phyloP scores from a whole-genome alignment of 768 basidiomycete genomes.

The Rhizopogon vesiculosus region DNA sequence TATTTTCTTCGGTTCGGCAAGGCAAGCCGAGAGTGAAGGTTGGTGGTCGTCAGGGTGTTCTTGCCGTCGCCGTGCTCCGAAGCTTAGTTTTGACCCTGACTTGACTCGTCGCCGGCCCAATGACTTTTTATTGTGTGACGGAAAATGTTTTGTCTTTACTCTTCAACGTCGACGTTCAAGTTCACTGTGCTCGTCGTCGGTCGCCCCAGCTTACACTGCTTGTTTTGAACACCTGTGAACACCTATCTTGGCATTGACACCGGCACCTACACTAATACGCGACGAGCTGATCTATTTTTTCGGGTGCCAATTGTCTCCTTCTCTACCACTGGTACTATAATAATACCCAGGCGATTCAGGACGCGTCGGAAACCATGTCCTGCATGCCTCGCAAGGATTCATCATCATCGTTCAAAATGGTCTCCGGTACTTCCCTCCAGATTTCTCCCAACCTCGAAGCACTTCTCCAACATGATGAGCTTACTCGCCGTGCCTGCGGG shows the following conservation, averaged over 20 bases:
- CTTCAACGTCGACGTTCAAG: too few relatives aligned
- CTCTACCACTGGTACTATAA: too few relatives aligned
- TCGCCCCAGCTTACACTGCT: too few relatives aligned
- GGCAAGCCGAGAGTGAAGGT: background rate
- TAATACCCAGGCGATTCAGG: too few relatives aligned
- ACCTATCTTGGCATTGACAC: too few relatives aligned
- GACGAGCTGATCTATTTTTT: too few relatives aligned
- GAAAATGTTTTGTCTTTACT: too few relatives aligned
- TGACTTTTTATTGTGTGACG: background rate
- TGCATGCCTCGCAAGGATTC: background rate
- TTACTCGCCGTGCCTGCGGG: constrained; percentile 28
- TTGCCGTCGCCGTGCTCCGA: background rate
- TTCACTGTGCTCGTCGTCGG: too few relatives aligned
- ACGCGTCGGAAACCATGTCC: background rate
- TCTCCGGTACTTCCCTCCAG: constrained; percentile 27
- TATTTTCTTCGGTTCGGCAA: background rate
- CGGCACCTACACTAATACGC: too few relatives aligned
- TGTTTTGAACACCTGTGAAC: too few relatives aligned
- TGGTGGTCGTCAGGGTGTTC: constrained; percentile 6
- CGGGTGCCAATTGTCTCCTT: too few relatives aligned
- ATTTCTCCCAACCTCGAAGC: constrained; percentile 62
- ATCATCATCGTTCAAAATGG: background rate
- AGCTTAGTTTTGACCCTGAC: background rate
- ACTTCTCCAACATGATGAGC: constrained; percentile 53
- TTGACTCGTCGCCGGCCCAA: background rate